Evolutionary conservation across 495 filamentous ascomycete species (phyloP), one percentile per base, ranked within the genome.

Genomic region (Aspergillus panamensis): DNA sequence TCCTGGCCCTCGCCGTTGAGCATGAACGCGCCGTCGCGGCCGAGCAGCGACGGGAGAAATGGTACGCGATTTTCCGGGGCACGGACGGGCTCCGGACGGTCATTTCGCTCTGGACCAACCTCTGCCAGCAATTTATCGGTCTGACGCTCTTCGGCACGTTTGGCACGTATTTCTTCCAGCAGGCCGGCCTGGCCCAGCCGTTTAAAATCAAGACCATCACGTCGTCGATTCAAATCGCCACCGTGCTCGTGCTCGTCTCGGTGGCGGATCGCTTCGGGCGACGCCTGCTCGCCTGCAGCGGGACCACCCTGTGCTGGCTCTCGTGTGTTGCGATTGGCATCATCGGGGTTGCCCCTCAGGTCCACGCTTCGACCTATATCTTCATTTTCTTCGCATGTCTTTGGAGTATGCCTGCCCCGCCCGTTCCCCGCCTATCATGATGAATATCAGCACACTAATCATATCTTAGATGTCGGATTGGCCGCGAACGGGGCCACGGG

Each of bases 231-330:
- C 51, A 53, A 42, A 53, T 53, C 33, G 51, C 17, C 19, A 53
- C 51, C 7, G 51, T 53, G 0, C 37, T 53, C 8, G 51, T 53
- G 1, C 39, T 53, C 12, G 39, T 53, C 8, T 17, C 51, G 2
- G 21, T 53, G 0, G 51, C 43, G 12, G 51, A 53, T 40, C 43
- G 25, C 6, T 32, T 40, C 0, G 51, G 51, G 0, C 19, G 51
- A 14, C 21, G 37, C 4, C 12, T 53, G 67, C 48, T 75, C 69
- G 3, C 72, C 69, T 43, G 57, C 70, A 48, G 72, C 70, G 48
- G 30, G 17, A 52, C 56, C 29, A 51, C n/a, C 39, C 21, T 59
- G 16, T 59, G 40, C 5, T 58, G 56, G 56, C 37, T 58, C 0
- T 58, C 56, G 0, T 58, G 56, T 20, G 16, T 58, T 12, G 56